These are phyloP conservation scores for Rugonectria rugulosa DNA, from an alignment of 2,329 filamentous ascomycete genomes.

Conservation along the genomic window DNA sequence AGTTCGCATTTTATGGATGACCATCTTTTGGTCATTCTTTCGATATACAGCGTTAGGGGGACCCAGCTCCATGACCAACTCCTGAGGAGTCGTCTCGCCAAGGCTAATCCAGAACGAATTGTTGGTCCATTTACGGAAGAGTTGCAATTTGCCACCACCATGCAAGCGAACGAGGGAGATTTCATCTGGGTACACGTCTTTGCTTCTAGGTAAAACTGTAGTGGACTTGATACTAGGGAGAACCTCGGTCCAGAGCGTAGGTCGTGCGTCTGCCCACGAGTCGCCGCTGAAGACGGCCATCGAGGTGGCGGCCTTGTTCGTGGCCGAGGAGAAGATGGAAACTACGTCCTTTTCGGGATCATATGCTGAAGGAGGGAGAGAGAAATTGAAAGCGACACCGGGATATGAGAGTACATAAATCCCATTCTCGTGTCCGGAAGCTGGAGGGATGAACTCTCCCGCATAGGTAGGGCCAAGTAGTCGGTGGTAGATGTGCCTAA, in stretches of 20 bases:
- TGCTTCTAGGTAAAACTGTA: slow-evolving; percentile 71
- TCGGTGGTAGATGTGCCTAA: slow-evolving; percentile 89
- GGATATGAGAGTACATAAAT: slow-evolving; percentile 94
- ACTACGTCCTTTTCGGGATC: slow-evolving; percentile 83
- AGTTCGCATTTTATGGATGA: slow-evolving; percentile 76
- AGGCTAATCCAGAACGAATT: slow-evolving; percentile 75
- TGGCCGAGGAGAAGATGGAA: slow-evolving; percentile 80
- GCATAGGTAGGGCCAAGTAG: slow-evolving; percentile 94
- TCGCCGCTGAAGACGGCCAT: slow-evolving; percentile 92
- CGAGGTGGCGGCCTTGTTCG: slow-evolving; percentile 77
- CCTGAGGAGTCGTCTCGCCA: slow-evolving; percentile 89
- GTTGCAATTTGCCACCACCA: slow-evolving; percentile 79
- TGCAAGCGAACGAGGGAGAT: slow-evolving; percentile 81
- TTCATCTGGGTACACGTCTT: slow-evolving; percentile 87
- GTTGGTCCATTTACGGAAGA: slow-evolving; percentile 75
- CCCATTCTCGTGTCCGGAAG: slow-evolving; percentile 64
- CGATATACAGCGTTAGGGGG: slow-evolving; percentile 94
- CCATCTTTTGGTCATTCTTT: slow-evolving; percentile 88
- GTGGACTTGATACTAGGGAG: slow-evolving; percentile 79
- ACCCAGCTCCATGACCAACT: slow-evolving; percentile 87
- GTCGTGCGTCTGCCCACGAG: slow-evolving; percentile 87
- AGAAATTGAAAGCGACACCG: slow-evolving; percentile 92
- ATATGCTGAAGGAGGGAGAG: slow-evolving; percentile 76
- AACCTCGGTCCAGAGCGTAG: slow-evolving; percentile 76
- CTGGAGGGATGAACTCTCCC: slow-evolving; percentile 84